These are phyloP conservation scores for Ettlia oleoabundans DNA, from an alignment of 139 green algal genomes.

Conservation along the genomic window DNA sequence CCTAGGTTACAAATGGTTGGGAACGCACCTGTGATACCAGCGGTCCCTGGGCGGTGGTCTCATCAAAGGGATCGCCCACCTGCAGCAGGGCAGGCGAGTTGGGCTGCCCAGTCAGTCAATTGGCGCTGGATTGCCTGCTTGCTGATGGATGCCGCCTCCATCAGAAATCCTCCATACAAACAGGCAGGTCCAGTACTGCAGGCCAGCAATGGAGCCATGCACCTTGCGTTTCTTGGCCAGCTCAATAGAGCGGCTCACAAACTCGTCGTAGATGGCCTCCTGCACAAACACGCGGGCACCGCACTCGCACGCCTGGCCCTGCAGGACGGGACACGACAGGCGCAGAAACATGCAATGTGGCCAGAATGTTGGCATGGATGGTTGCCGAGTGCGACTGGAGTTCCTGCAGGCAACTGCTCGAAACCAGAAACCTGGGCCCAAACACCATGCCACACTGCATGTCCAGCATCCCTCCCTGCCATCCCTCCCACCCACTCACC, in stretches of 20 bases:
- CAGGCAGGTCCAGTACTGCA: not conserved
- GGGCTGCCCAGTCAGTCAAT: no score
- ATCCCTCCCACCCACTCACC: not conserved
- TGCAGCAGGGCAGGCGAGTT: not conserved
- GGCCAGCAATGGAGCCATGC: constrained; percentile 16
- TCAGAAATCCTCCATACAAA: no score
- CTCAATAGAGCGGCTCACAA: constrained; percentile 21
- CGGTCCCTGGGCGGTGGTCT: constrained; percentile 55
- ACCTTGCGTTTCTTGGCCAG: constrained; percentile 60
- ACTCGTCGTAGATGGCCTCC: constrained; percentile 37
- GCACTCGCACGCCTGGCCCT: constrained; percentile 41
- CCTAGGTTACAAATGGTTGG: not conserved
- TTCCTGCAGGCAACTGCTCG: not conserved
- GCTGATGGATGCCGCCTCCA: no score
- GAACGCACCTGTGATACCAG: constrained; percentile 24
- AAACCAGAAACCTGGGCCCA: not conserved
- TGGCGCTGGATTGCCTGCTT: no score
- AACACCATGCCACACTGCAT: not conserved
- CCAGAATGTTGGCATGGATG: no score
- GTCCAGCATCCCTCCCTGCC: not conserved
- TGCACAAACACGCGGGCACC: constrained; percentile 36
- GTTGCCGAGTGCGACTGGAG: no score
- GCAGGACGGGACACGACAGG: not conserved
- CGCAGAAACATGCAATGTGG: no score
- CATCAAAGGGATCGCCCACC: constrained; percentile 62